Evolutionary conservation across 768 basidiomycete species (phyloP), one percentile per base, ranked within the genome.

Genomic region (Royoungia palumana): DNA sequence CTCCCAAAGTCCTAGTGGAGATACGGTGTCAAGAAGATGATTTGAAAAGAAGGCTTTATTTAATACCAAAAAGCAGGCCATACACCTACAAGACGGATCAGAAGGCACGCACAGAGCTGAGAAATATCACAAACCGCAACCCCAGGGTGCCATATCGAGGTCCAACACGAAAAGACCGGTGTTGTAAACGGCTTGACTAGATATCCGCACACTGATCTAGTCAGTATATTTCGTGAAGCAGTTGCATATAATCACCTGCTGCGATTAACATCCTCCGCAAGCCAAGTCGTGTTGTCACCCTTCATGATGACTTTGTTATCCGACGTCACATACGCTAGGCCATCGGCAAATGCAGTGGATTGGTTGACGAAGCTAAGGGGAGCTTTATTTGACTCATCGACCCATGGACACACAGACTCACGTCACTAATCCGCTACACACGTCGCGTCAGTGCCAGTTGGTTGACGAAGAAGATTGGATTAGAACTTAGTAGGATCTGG

Each of bases 111-210:
- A 7, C 1, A 0, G 42, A 34, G n/a, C 13, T 19, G 19, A 16
- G 16, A 32, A 35, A 45, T 27, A 21, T 35, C 25, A 41, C 57
- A 19, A 3, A 81, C 90, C 89, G 69, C 92, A 95, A 46, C 92
- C 93, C 81, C 85, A 90, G 0, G 92, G 92, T 39, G 91, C 90
- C 65, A 78, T 82, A 49, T 85, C 81, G 27, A 90, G 74, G 62
- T 95, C 92, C 21, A 94, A 73, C 50, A 95, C 78, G 62, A 94
- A 91, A 19, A 95, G 72, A 25, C 92, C 92, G 10, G 84, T 81
- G 50, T 81, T 86, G 62, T 88, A 89, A 39, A 70, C 61, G 7
- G 75, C 72, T 34, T 75, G 61, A 54, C 83, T 85, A 39, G 80
- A 81, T 64, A 95, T 83, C 38, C 92, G 84, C 49, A 95, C 85